Percentiles rank a stretch among this genome's conserved stretches.
Evolutionary conservation across 192 early-diverging fungal genomes (phyloP).

Genomic region (Coemansia sp.): DNA sequence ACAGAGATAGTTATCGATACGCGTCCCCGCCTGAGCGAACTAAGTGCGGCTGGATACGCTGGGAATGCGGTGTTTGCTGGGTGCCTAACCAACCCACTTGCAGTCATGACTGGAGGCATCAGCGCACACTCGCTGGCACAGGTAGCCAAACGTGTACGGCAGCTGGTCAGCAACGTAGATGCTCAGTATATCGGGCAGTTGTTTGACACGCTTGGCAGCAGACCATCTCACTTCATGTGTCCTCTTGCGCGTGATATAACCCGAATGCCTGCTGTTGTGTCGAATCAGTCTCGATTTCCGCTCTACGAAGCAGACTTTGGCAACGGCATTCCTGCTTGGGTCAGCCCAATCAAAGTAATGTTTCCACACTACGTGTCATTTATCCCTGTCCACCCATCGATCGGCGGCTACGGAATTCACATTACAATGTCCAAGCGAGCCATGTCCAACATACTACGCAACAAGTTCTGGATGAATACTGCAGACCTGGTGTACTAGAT

Average conservation of each 20-base stretch:
- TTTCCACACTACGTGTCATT: conserved; percentile 12
- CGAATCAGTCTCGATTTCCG: too few relatives aligned
- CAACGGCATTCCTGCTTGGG: conserved; percentile 3
- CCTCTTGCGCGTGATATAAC: not conserved
- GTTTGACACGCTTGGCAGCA: not conserved
- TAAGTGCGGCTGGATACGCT: not conserved
- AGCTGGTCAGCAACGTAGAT: not conserved
- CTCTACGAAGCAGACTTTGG: conserved; percentile 18
- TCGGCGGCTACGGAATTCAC: conserved; percentile 12
- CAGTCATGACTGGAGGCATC: too few relatives aligned
- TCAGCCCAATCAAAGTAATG: conserved; percentile 3
- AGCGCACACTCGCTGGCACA: not conserved
- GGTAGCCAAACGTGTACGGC: not conserved
- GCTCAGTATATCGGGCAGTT: conserved; percentile 11
- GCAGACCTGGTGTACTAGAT: not conserved
- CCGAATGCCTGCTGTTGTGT: not conserved
- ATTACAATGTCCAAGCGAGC: not conserved
- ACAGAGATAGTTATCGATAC: not conserved
- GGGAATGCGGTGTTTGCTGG: not conserved
- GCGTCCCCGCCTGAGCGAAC: not conserved
- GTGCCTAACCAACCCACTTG: too few relatives aligned
- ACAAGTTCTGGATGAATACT: not conserved
- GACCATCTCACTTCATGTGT: not conserved
- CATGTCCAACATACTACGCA: not conserved
- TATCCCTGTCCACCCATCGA: not conserved